These are phyloP conservation scores for Paramecium caudatum DNA, from an alignment of 73 alveolate genomes.

Conservation along the genomic window DNA sequence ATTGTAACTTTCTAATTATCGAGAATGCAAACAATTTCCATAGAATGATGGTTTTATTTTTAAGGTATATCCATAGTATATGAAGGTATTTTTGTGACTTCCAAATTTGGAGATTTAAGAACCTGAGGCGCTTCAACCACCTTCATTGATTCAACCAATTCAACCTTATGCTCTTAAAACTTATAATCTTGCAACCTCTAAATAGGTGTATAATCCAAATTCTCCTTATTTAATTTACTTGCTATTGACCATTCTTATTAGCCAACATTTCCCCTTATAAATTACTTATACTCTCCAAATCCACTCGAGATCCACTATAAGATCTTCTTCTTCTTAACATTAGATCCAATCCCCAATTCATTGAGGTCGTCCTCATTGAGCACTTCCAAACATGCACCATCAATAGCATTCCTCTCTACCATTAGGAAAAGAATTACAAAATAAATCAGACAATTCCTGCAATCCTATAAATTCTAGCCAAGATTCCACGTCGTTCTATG, in stretches of 20 bases:
- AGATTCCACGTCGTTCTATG: slow-evolving; percentile 11
- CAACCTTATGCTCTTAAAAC: slow-evolving; percentile 11
- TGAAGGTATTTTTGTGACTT: slow-evolving; percentile 30
- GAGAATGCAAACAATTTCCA: slow-evolving; percentile 7
- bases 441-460: slow-evolving; percentile 3
- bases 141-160: slow-evolving; percentile 66
- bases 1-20: slow-evolving; percentile 13
- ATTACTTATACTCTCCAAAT: slow-evolving; percentile 47
- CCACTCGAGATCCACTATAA: slow-evolving; percentile 58
- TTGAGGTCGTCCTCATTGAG: slow-evolving; percentile 57
- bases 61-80: background rate
- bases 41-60: background rate
- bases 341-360: slow-evolving; percentile 50
- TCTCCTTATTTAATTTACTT: slow-evolving; percentile 29
- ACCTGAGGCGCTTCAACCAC: slow-evolving; percentile 63
- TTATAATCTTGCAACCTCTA: slow-evolving; percentile 25
- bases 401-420: slow-evolving; percentile 53
- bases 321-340: slow-evolving; percentile 54
- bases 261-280: slow-evolving; percentile 31
- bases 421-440: background rate
- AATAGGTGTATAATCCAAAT: slow-evolving; percentile 59
- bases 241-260: slow-evolving; percentile 64
- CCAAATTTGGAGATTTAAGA: background rate
- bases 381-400: slow-evolving; percentile 71
- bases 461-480: slow-evolving; percentile 55